Evolutionary conservation across 164 flowering plant species (phyloP).

Genomic region (Vitis labrusca): DNA sequence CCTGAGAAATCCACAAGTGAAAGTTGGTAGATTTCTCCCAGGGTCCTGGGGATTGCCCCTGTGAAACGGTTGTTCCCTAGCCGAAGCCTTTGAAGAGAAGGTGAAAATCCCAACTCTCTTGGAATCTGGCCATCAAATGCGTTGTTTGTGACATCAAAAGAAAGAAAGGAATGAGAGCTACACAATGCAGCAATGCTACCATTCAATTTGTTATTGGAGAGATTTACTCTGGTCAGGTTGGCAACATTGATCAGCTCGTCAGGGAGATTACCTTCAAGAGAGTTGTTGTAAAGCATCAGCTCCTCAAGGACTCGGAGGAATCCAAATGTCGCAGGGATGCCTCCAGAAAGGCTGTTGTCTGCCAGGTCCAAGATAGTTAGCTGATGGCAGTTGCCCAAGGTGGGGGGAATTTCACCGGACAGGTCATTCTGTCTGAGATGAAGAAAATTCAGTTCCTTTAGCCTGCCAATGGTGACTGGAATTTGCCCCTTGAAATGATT

Average conservation of each 20-base stretch:
- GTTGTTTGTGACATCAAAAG: constrained; percentile 86
- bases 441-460: constrained; percentile 60
- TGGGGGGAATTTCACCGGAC: constrained; percentile 69
- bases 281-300: constrained; percentile 92
- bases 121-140: constrained; percentile 67
- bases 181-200: constrained; percentile 77
- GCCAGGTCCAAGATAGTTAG: constrained; percentile 77
- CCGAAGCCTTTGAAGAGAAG: constrained; percentile 65
- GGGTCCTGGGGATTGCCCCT: constrained; percentile 60
- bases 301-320: constrained; percentile 48
- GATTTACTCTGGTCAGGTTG: constrained; percentile 80
- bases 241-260: constrained; percentile 37
- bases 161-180: constrained; percentile 58
- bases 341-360: constrained; percentile 72
- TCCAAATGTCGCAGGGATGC: constrained; percentile 65
- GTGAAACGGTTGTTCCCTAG: constrained; percentile 65
- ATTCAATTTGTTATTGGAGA: constrained; percentile 74
- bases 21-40: constrained; percentile 59
- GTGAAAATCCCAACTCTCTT: constrained; percentile 65
- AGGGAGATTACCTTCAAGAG: constrained; percentile 82
- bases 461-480: constrained; percentile 69
- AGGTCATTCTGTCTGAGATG: constrained; percentile 85
- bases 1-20: constrained; percentile 74
- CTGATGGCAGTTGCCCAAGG: constrained; percentile 68
- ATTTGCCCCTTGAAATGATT: constrained; percentile 72